phyloP scores from a whole-genome alignment of 2,329 filamentous ascomycete genomes.

The Aspergillus sp. region DNA sequence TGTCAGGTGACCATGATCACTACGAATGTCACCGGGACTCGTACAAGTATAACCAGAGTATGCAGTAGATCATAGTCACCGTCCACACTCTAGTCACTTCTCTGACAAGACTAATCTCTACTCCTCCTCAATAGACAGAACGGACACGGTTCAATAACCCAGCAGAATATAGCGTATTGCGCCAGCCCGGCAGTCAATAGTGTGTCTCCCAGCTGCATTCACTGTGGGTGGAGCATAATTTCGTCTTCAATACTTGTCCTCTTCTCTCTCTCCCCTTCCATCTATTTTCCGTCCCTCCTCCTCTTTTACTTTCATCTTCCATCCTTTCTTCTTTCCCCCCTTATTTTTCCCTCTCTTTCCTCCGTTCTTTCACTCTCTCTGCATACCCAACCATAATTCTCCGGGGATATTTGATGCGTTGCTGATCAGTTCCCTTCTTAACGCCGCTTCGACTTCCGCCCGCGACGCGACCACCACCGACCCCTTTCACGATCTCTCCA shows the following conservation, averaged over 20 bases:
- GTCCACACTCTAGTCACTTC: no score
- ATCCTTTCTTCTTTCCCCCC: background rate
- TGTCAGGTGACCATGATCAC: no score
- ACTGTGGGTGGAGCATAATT: conserved; percentile 4
- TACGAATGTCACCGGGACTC: no score
- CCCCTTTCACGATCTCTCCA: background rate
- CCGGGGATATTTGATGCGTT: background rate
- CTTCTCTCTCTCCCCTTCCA: background rate
- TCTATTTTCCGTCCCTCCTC: conserved; percentile 1
- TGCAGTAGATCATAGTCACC: no score
- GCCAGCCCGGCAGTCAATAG: no score
- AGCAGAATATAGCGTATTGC: no score
- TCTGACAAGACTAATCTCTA: no score
- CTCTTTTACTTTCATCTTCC: conserved; percentile 1
- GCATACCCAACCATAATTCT: background rate
- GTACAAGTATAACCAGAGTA: no score
- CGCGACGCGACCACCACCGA: background rate
- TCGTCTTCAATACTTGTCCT: conserved; percentile 9
- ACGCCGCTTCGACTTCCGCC: background rate
- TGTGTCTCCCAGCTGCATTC: no score
- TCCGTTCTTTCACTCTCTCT: background rate
- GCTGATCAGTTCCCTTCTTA: background rate
- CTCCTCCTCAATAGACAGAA: no score
- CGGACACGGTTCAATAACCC: no score
- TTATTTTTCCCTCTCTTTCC: background rate